Evolutionary conservation across 2,329 filamentous ascomycete genomes (phyloP), one percentile per base, ranked within the genome.

Genomic region (Colletotrichum sp.): DNA sequence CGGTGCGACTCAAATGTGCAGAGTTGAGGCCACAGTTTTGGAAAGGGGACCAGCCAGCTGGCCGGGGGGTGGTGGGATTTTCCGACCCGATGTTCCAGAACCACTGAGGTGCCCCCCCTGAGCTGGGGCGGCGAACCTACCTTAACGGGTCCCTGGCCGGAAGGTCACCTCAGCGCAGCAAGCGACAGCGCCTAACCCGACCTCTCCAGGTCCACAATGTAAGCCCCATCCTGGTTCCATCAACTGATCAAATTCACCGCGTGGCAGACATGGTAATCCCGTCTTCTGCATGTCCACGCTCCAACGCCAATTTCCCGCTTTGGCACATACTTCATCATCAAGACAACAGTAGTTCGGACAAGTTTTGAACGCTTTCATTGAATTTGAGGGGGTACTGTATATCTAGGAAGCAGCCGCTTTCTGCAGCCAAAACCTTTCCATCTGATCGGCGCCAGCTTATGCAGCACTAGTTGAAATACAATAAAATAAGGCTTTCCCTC

Each of bases 21-120:
- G 80, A 85, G 83, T 86, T 86, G 82, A 87, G 85, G 85, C 85
- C 85, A 87, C 85, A 84, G 86, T 86, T 85, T 85, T 80, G 84
- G 81, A 85, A 85, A 82, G 77, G 77, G 77, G 76, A 78, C 72
- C 66, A 71, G 36, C 49, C 44, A 69, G 18, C 21, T 52, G 30
- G 24, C 83, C 83, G 82, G 72, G 72, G 85, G 67, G 30, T 71
- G 44, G 30, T 62, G 64, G 64, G 75, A 75, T 76, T 76, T 75
- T 76, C 75, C 75, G 75, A 63, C 75, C 75, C 75, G 75, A 76
- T 36, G 70, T 76, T 76, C 73, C 70, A 75, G 69, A 57, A 26
- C 18, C 39, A 44, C 39, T 44, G 9, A 44, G 39, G 39, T 44
- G 9, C 8, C 52, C 62, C 57, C 60, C 44, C n/a, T 21, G 44